phyloP scores from a whole-genome alignment of 202 grass and related monocot genomes.

The Bolboschoenoplectus hybrid region DNA sequence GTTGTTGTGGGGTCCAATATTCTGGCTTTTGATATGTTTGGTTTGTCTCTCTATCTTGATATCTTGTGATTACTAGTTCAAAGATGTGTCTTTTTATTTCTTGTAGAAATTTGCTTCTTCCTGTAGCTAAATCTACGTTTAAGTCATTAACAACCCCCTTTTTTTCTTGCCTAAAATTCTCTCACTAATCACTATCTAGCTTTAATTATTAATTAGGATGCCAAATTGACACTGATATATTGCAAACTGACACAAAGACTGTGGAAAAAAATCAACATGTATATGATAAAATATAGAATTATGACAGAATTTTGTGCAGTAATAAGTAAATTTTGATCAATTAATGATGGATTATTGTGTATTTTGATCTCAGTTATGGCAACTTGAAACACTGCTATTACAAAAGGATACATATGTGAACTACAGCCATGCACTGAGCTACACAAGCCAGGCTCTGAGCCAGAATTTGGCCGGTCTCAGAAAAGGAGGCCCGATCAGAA shows the following conservation, averaged over 20 bases:
- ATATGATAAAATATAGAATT: background rate
- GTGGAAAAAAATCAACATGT: background rate
- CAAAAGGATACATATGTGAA: slow-evolving; percentile 94
- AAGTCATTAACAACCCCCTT: background rate
- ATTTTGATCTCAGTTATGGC: slow-evolving; percentile 73
- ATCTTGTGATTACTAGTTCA: background rate
- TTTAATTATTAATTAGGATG: slow-evolving; percentile 23
- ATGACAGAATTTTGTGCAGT: background rate
- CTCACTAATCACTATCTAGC: background rate
- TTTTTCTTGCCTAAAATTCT: slow-evolving; percentile 24
- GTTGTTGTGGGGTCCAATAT: slow-evolving; percentile 3
- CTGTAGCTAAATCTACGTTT: background rate
- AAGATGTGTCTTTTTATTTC: slow-evolving; percentile 9
- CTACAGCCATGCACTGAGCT: slow-evolving; percentile 94
- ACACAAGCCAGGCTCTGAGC: slow-evolving; percentile 93
- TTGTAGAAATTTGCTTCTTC: slow-evolving; percentile 17
- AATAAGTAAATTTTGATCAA: background rate
- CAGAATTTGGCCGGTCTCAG: slow-evolving; percentile 65
- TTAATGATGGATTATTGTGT: background rate
- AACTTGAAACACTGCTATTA: slow-evolving; percentile 85
- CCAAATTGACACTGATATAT: slow-evolving; percentile 32
- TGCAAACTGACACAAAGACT: background rate
- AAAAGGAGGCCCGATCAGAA: slow-evolving; percentile 63
- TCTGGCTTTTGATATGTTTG: slow-evolving; percentile 7
- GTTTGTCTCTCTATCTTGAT: background rate